Evolutionary conservation across 345 rosid genomes (phyloP), one percentile per base, ranked within the genome.

Genomic region (Eucalyptus pauciflora): DNA sequence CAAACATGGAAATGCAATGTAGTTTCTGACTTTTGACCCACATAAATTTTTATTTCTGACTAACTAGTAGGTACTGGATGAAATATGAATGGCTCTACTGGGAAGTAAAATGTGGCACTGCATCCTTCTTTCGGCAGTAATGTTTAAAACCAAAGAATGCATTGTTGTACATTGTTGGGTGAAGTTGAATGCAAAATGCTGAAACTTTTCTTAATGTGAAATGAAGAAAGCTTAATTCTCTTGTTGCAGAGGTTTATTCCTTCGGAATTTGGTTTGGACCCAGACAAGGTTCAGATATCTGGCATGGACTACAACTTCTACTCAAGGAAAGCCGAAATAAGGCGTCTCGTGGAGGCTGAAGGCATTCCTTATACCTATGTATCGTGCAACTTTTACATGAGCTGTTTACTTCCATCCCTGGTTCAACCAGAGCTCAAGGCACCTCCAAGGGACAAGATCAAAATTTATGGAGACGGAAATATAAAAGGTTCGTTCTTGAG

Each of bases 261-360:
- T 71, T 95, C 98, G 4, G 98, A 97, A 79, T 97, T 95, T 88
- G 99, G 99, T 89, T 93, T 94, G 50, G 94, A 97, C 92, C 93
- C 98, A 6, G 96, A 95, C 64, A 94, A 93, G 93, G 89, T 89
- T 80, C 96, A 93, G 89, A 91, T 97, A 88, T 92, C 94, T 7
- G 94, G 90, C 89, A 91, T 97, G 90, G 96, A 92, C 89, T 83
- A 94, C 58, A 90, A 91, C 43, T 97, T 95, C 93, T 97, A 96
- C 86, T 87, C 94, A 0, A 90, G 92, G 86, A 96, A 92, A 91
- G 90, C 94, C 17, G 96, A 97, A 94, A 94, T 97, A 79, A 91
- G 95, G 81, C 94, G 94, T 88, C 89, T 96, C 48, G 86, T 96
- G 48, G 98, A 96, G 93, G 94, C 94, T 22, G 94, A 92, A 89